These are phyloP conservation scores for Collybia sordida DNA, from an alignment of 768 basidiomycete species.

Conservation along the genomic window DNA sequence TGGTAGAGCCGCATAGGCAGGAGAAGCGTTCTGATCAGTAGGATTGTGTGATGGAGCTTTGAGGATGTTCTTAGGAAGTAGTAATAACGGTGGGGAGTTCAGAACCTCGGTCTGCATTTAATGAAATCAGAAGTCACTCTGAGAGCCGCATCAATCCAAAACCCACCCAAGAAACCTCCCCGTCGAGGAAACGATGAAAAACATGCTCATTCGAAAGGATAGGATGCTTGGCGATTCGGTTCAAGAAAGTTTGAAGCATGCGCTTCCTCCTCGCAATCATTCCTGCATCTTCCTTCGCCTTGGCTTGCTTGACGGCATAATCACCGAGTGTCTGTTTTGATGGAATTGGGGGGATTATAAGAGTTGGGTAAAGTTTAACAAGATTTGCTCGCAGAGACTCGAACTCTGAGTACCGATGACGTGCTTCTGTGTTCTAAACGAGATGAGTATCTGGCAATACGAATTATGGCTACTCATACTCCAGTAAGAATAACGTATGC, in stretches of 20 bases:
- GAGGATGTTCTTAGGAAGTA: constrained; percentile 92
- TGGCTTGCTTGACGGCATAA: constrained; percentile 95
- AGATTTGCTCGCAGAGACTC: constrained; percentile 86
- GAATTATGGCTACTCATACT: constrained; percentile 39
- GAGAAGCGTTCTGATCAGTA: constrained; percentile 69
- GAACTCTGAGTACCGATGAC: constrained; percentile 96
- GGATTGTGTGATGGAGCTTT: constrained; percentile 96
- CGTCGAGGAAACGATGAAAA: constrained; percentile 94
- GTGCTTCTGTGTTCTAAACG: constrained; percentile 71
- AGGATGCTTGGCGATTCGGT: constrained; percentile 87
- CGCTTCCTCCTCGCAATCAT: constrained; percentile 92
- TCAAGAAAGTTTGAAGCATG: constrained; percentile 94
- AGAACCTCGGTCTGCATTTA: constrained; percentile 80
- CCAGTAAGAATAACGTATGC: constrained; percentile 90
- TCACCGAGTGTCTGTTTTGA: constrained; percentile 95
- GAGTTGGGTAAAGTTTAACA: constrained; percentile 87
- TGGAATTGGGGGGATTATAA: constrained; percentile 97
- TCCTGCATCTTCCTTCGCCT: constrained; percentile 93
- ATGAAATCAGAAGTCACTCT: background rate
- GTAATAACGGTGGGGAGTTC: constrained; percentile 87
- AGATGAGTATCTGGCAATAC: constrained; percentile 2
- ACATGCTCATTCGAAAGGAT: constrained; percentile 95
- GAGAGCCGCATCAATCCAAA: background rate
- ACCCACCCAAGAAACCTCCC: constrained; percentile 93
- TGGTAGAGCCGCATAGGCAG: constrained; percentile 82